Conservation (phyloP, 2,329 filamentous ascomycete genomes). For the Pyricularia sp. region DNA sequence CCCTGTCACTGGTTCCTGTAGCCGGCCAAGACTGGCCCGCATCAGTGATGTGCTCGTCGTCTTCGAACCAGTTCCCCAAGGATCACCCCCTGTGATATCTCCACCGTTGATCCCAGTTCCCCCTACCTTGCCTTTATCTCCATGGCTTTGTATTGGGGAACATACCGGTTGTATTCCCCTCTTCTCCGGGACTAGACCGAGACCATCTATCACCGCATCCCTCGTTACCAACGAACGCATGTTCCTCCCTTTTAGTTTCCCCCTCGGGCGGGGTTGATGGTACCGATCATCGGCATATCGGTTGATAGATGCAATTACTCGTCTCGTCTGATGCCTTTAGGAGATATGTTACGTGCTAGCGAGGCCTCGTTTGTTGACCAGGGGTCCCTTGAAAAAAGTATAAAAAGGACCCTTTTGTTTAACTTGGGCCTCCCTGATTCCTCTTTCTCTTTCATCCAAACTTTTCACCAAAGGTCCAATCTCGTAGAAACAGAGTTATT, state of each 20-base stretch:
- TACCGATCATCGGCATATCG: slow-evolving; percentile 14
- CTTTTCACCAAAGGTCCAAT: slow-evolving; percentile 10
- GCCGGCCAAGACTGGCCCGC: not conserved
- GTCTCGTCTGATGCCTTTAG: slow-evolving; percentile 21
- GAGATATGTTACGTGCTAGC: not conserved
- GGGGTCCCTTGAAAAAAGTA: slow-evolving; percentile 40
- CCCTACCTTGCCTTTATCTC: not conserved
- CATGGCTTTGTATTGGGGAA: not conserved
- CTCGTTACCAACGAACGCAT: slow-evolving; percentile 18
- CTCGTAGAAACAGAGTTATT: slow-evolving; percentile 7
- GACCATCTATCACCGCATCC: slow-evolving; percentile 10
- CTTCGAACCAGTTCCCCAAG: slow-evolving; percentile 16
- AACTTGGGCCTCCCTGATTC: slow-evolving; percentile 30
- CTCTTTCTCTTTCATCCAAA: slow-evolving; percentile 39
- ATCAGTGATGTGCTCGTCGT: slow-evolving; percentile 8
- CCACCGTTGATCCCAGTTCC: slow-evolving; percentile 4
- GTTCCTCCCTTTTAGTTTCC: slow-evolving; percentile 13
- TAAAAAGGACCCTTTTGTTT: slow-evolving; percentile 51
- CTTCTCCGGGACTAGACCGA: slow-evolving; percentile 4
- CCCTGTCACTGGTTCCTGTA: slow-evolving; percentile 14
- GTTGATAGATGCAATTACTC: slow-evolving; percentile 30
- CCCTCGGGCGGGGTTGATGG: slow-evolving; percentile 30
- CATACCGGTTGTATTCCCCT: not conserved
- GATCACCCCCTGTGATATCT: slow-evolving; percentile 16
- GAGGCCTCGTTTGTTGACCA: slow-evolving; percentile 15